phyloP scores from a whole-genome alignment of 2,329 filamentous ascomycete species.

The Elsinoe arachidis region DNA sequence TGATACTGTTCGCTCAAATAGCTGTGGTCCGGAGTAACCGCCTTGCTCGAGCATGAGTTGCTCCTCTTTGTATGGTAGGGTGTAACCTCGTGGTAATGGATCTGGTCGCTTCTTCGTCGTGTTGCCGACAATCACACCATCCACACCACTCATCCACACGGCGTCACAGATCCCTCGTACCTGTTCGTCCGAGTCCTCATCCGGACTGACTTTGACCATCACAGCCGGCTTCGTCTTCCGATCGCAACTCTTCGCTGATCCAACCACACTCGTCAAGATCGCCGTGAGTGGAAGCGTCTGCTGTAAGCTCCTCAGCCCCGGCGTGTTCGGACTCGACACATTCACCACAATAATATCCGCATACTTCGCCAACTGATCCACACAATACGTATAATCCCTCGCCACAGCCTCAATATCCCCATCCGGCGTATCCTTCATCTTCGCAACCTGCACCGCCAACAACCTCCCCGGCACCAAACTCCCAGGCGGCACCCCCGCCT shows the following conservation, averaged over 20 bases:
- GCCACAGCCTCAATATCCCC: conserved; percentile 73
- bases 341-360: conserved; percentile 97
- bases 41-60: conserved; percentile 65
- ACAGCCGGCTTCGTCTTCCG: conserved; percentile 68
- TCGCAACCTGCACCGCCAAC: conserved; percentile 85
- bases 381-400: conserved; percentile 79
- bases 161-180: conserved; percentile 83
- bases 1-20: conserved; percentile 71
- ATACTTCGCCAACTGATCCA: conserved; percentile 71
- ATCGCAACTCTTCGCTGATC: conserved; percentile 60
- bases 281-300: conserved; percentile 71
- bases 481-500: conserved; percentile 70
- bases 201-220: conserved; percentile 97
- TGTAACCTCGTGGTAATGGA: conserved; percentile 57
- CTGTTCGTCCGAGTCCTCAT: conserved; percentile 80
- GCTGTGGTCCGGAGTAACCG: conserved; percentile 82
- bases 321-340: conserved; percentile 93
- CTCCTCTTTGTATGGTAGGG: conserved; percentile 58
- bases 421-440: conserved; percentile 90
- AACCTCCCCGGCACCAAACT: conserved; percentile 66
- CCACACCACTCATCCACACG: conserved; percentile 73
- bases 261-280: conserved; percentile 74
- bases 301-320: conserved; percentile 79
- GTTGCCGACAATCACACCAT: conserved; percentile 94
- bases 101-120: conserved; percentile 78